Conservation (phyloP, 352 stramenopile genomes). For the Pythium volutum region DNA sequence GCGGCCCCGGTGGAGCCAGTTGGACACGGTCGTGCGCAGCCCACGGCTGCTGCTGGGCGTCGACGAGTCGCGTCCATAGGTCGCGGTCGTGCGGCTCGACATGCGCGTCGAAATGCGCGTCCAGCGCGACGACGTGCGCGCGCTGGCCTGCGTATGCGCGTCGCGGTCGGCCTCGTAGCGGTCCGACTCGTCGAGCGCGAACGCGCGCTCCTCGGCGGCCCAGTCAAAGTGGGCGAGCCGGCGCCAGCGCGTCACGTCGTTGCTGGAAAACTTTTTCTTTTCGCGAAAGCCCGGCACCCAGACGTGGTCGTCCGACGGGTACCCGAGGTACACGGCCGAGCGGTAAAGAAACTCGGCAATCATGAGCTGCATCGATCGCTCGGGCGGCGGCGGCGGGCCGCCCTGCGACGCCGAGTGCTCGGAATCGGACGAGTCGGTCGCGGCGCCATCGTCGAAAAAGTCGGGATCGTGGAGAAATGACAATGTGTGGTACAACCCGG, state of each 20-base stretch:
- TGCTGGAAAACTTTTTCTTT: slow-evolving; percentile 65
- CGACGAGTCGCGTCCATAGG: slow-evolving; percentile 5
- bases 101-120: neutral
- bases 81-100: neutral
- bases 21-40: slow-evolving; percentile 23
- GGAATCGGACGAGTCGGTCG: slow-evolving; percentile 10
- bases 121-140: neutral
- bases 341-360: slow-evolving; percentile 79
- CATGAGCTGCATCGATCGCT: slow-evolving; percentile 73
- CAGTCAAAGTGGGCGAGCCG: slow-evolving; percentile 72
- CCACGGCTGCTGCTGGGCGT: slow-evolving; percentile 13
- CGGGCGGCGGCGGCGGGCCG: slow-evolving; percentile 21
- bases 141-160: no score
- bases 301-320: slow-evolving; percentile 43
- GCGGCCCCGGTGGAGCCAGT: slow-evolving; percentile 23
- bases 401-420: neutral
- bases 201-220: slow-evolving; percentile 49
- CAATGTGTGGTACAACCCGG: slow-evolving; percentile 24
- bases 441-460: slow-evolving; percentile 7
- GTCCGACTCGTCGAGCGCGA: slow-evolving; percentile 1
- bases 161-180: neutral
- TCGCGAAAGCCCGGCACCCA: slow-evolving; percentile 66
- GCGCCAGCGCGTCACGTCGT: slow-evolving; percentile 76
- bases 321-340: slow-evolving; percentile 63
- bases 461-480: slow-evolving; percentile 20